phyloP scores from a whole-genome alignment of 768 basidiomycete genomes.

The Cantharellus anzutake region DNA sequence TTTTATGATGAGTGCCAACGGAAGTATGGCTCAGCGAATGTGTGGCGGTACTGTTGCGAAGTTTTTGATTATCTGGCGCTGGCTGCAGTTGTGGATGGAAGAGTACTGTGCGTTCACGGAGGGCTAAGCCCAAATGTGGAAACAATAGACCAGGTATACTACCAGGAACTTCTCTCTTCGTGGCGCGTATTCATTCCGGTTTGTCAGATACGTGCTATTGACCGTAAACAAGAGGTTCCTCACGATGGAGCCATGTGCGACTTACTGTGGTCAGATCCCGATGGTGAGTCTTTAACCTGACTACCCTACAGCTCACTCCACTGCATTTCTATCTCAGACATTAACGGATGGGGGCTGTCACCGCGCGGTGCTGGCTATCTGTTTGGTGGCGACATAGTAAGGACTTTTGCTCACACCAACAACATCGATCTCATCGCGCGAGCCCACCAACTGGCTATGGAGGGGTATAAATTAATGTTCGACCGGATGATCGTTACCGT shows the following conservation, averaged over 20 bases:
- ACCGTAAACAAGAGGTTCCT: slow-evolving; percentile 92
- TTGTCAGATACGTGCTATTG: slow-evolving; percentile 69
- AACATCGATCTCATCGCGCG: slow-evolving; percentile 87
- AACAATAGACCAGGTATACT: slow-evolving; percentile 64
- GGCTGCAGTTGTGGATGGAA: slow-evolving; percentile 90
- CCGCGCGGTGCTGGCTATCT: slow-evolving; percentile 95
- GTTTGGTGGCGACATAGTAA: slow-evolving; percentile 84
- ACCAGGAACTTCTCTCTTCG: slow-evolving; percentile 8
- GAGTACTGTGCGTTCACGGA: slow-evolving; percentile 95
- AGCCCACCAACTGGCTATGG: slow-evolving; percentile 96
- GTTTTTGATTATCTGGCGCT: slow-evolving; percentile 94
- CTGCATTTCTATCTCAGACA: slow-evolving; percentile 32
- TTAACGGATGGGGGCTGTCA: slow-evolving; percentile 87
- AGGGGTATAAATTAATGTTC: slow-evolving; percentile 95
- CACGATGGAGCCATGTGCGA: slow-evolving; percentile 99
- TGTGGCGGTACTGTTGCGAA: slow-evolving; percentile 97
- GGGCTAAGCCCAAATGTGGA: slow-evolving; percentile 81
- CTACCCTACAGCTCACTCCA: background rate
- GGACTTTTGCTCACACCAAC: slow-evolving; percentile 78
- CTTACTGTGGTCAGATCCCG: slow-evolving; percentile 97
- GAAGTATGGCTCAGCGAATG: slow-evolving; percentile 85
- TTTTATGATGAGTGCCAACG: slow-evolving; percentile 94
- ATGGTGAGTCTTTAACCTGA: slow-evolving; percentile 35
- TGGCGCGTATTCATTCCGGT: background rate
- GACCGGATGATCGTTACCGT: slow-evolving; percentile 90